Conservation (phyloP, 768 basidiomycete species). For the Lactifluus echinatus region DNA sequence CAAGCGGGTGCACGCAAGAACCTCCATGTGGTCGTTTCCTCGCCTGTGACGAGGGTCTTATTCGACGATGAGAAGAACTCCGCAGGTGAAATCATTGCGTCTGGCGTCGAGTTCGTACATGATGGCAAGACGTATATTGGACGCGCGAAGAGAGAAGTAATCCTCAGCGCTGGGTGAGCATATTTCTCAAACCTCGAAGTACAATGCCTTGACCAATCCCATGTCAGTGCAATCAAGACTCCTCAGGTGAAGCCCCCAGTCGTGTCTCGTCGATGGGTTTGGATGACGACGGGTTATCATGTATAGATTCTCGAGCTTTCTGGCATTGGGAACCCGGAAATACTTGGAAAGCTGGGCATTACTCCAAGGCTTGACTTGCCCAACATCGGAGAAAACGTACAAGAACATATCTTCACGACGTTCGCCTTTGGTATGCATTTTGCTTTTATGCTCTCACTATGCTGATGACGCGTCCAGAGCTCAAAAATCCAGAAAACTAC, state of each 20-base stretch:
- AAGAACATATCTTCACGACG: slow-evolving; percentile 35
- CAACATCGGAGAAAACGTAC: slow-evolving; percentile 47
- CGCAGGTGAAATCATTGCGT: slow-evolving; percentile 22
- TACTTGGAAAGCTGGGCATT: slow-evolving; percentile 36
- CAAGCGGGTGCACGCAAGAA: slow-evolving; percentile 5
- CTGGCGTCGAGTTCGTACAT: slow-evolving; percentile 30
- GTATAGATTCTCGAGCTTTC: slow-evolving; percentile 49
- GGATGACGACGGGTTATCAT: background rate
- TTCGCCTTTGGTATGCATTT: slow-evolving; percentile 24
- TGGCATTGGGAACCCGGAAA: slow-evolving; percentile 40
- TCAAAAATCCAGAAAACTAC: slow-evolving; percentile 25
- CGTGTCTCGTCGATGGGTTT: too few relatives aligned
- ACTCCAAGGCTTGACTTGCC: slow-evolving; percentile 32
- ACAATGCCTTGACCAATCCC: background rate
- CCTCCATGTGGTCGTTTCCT: slow-evolving; percentile 15
- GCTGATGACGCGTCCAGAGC: slow-evolving; percentile 21
- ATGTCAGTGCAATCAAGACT: slow-evolving; percentile 33
- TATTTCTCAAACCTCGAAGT: background rate
- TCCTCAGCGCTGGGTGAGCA: slow-evolving; percentile 35
- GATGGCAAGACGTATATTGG: slow-evolving; percentile 26
- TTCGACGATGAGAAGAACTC: slow-evolving; percentile 15
- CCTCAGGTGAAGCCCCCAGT: slow-evolving; percentile 13
- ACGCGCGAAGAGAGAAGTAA: slow-evolving; percentile 33
- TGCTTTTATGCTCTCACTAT: background rate
- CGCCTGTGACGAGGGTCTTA: slow-evolving; percentile 13